Evolutionary conservation across 78 protist species (phyloP).

Genomic region (Dictyostelium firmibasis): DNA sequence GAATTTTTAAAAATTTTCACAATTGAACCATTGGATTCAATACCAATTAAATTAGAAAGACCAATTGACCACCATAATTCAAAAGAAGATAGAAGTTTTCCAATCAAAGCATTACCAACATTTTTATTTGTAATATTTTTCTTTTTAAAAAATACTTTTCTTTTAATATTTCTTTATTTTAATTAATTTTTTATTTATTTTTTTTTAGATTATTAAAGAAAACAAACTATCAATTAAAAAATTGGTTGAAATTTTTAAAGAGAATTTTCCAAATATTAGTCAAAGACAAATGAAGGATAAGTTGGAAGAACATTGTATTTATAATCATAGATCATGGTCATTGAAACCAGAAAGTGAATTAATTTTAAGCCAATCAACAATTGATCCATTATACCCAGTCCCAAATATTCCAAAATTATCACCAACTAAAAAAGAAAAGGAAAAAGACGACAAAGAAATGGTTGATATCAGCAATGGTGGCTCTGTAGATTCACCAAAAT

Average conservation of each 20-base stretch:
- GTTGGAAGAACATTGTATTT: conserved; percentile 29
- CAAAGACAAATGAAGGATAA: conserved; percentile 20
- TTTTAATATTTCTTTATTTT: neutral
- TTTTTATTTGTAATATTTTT: conserved; percentile 10
- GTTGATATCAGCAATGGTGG: neutral
- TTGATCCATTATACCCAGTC: conserved; percentile 1
- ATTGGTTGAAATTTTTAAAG: neutral
- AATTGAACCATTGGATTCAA: conserved; percentile 20
- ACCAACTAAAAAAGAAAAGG: neutral
- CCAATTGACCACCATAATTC: neutral
- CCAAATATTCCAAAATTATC: conserved; percentile 1
- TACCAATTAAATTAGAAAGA: conserved; percentile 28
- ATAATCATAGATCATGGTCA: neutral
- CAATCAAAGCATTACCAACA: conserved; percentile 33
- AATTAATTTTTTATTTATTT: neutral
- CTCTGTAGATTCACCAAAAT: too few species aligned
- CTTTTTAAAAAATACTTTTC: neutral
- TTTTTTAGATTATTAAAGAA: conserved; percentile 6
- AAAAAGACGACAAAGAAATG: neutral
- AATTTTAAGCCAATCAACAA: neutral
- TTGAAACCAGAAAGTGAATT: neutral
- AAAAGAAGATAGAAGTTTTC: conserved; percentile 7
- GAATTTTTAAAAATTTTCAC: conserved; percentile 39
- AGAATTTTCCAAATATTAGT: neutral
- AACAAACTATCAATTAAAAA: conserved; percentile 17